A percentile compares a stretch with the other conserved stretches of the same genome.
Conservation (phyloP, 768 basidiomycete genomes). For the Collybia sp. region DNA sequence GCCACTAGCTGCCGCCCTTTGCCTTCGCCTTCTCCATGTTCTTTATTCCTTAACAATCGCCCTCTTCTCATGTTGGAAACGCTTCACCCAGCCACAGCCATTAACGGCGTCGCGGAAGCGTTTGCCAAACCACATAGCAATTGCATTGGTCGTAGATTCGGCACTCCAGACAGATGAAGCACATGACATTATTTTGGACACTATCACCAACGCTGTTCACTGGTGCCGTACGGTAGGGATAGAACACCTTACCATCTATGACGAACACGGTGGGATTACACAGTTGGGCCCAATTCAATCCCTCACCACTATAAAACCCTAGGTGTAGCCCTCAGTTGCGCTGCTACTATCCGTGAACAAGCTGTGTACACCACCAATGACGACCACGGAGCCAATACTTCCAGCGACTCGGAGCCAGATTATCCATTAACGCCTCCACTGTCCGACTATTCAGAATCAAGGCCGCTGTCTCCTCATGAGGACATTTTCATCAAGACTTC, state of each 20-base stretch:
- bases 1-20: conserved; percentile 40
- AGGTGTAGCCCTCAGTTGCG: conserved; percentile 39
- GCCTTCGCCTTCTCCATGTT: conserved; percentile 54
- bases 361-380: conserved; percentile 16
- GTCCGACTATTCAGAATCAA: conserved; percentile 67
- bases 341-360: conserved; percentile 35
- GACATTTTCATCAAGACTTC: conserved; percentile 10
- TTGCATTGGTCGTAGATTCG: conserved; percentile 52
- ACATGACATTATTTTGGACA: conserved; percentile 44
- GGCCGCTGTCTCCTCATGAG: conserved; percentile 51
- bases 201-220: conserved; percentile 42
- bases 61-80: conserved; percentile 34
- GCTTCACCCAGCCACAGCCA: conserved; percentile 37
- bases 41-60: conserved; percentile 43
- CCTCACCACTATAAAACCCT: neutral
- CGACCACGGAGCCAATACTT: conserved; percentile 12
- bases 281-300: neutral
- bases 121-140: conserved; percentile 61
- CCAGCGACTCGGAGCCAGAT: conserved; percentile 44
- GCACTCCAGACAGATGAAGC: conserved; percentile 26
- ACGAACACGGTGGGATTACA: conserved; percentile 53
- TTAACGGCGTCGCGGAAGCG: conserved; percentile 50
- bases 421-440: conserved; percentile 77
- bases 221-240: conserved; percentile 70
- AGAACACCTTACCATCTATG: conserved; percentile 64